Evolutionary conservation across 2,329 filamentous ascomycete species (phyloP).

Genomic region (Sarocladium brachiariae): DNA sequence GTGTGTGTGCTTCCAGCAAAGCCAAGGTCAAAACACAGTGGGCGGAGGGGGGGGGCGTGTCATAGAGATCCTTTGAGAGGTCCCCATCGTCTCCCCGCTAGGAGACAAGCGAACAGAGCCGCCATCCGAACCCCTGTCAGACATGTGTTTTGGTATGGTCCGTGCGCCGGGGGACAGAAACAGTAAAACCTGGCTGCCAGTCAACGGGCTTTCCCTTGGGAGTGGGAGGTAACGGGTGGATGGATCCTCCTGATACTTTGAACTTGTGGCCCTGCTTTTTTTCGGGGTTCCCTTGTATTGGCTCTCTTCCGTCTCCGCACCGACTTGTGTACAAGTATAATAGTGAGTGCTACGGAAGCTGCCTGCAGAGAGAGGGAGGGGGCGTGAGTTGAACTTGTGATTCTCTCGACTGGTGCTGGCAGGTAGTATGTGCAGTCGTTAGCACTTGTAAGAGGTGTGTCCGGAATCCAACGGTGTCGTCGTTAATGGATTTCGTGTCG

Average conservation of each 20-base stretch:
- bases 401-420: too few relatives aligned
- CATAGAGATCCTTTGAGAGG: too few relatives aligned
- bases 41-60: neutral
- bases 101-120: constrained; percentile 12
- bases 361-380: neutral
- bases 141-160: constrained; percentile 12
- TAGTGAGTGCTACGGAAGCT: too few relatives aligned
- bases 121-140: constrained; percentile 12
- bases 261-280: neutral
- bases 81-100: neutral
- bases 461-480: too few relatives aligned
- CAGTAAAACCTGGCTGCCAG: neutral
- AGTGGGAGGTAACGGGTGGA: too few relatives aligned
- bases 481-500: too few relatives aligned
- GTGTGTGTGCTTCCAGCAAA: too few relatives aligned
- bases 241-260: neutral
- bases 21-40: too few relatives aligned
- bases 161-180: constrained; percentile 4
- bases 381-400: neutral
- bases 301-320: too few relatives aligned
- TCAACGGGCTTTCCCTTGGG: constrained; percentile 7
- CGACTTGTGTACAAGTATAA: too few relatives aligned
- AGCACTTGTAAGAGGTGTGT: too few relatives aligned
- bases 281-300: constrained; percentile 1
- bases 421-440: too few relatives aligned